Conservation (phyloP, 2,329 filamentous ascomycete species). For the Fusarium sp. region DNA sequence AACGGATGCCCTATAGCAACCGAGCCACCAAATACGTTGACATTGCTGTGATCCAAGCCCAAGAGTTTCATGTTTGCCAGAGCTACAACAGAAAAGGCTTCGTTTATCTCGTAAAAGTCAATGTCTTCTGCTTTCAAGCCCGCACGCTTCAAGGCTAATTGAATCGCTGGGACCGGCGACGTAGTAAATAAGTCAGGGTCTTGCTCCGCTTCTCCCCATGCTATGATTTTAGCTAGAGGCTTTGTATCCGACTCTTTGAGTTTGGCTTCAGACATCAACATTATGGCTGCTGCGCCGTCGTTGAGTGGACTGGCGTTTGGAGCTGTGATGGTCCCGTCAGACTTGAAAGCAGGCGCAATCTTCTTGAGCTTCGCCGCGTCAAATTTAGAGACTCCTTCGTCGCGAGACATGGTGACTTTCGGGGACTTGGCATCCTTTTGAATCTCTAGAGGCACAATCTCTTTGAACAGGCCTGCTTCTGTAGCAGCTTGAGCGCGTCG, state of each 20-base stretch:
- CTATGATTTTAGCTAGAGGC: slow-evolving; percentile 94
- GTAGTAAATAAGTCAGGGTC: slow-evolving; percentile 96
- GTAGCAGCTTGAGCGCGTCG: slow-evolving; percentile 90
- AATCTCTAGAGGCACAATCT: slow-evolving; percentile 92
- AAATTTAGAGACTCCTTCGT: slow-evolving; percentile 97
- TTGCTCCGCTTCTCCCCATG: slow-evolving; percentile 95
- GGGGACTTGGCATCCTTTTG: slow-evolving; percentile 87
- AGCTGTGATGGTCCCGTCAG: slow-evolving; percentile 91
- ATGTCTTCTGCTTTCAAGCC: slow-evolving; percentile 81
- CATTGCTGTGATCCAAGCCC: slow-evolving; percentile 80
- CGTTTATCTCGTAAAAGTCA: slow-evolving; percentile 98
- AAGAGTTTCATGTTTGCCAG: slow-evolving; percentile 96
- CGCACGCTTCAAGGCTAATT: slow-evolving; percentile 96
- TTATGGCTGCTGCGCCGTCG: slow-evolving; percentile 91
- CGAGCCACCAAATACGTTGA: slow-evolving; percentile 95
- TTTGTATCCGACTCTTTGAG: slow-evolving; percentile 91
- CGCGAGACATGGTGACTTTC: slow-evolving; percentile 75
- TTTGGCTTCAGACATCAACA: slow-evolving; percentile 94
- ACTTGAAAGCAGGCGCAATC: slow-evolving; percentile 86
- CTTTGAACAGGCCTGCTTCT: slow-evolving; percentile 83
- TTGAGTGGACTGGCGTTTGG: slow-evolving; percentile 97
- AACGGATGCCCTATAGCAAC: slow-evolving; percentile 97
- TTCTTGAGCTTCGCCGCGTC: slow-evolving; percentile 84
- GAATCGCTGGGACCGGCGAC: slow-evolving; percentile 91
- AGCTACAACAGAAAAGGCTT: slow-evolving; percentile 97